Evolutionary conservation across 2,329 filamentous ascomycete genomes (phyloP).

Genomic region (Aspergillus glaucus): DNA sequence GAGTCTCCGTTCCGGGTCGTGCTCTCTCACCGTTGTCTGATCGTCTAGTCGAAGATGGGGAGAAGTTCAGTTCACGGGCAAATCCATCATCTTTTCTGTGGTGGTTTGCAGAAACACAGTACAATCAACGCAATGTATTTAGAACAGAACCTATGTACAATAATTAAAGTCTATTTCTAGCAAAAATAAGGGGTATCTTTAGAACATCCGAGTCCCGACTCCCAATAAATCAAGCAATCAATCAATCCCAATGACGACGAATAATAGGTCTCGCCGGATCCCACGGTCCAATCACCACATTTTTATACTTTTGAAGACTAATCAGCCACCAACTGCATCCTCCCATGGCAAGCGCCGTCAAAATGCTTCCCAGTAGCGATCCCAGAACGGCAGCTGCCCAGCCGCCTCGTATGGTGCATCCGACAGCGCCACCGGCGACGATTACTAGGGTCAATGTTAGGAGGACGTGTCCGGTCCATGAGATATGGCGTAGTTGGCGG

Average conservation of each 20-base stretch:
- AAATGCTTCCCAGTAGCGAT: slow-evolving; percentile 66
- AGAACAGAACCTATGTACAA: background rate
- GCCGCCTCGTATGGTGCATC: slow-evolving; percentile 52
- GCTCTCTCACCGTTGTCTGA: no score
- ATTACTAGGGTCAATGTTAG: slow-evolving; percentile 72
- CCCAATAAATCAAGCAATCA: background rate
- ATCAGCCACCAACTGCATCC: slow-evolving; percentile 98
- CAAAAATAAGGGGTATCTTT: background rate
- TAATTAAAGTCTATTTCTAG: background rate
- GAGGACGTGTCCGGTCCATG: slow-evolving; percentile 71
- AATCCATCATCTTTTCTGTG: no score
- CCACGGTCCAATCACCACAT: slow-evolving; percentile 97
- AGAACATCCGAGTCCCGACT: background rate
- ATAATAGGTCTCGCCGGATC: slow-evolving; percentile 76
- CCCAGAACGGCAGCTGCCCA: slow-evolving; percentile 58
- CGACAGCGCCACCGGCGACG: slow-evolving; percentile 73
- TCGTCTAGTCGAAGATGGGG: no score
- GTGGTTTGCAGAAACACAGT: no score
- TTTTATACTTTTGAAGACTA: slow-evolving; percentile 95
- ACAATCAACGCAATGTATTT: background rate
- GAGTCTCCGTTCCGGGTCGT: no score
- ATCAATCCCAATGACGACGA: slow-evolving; percentile 36
- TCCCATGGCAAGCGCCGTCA: slow-evolving; percentile 75
- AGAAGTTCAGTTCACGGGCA: no score
- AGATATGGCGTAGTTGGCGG: slow-evolving; percentile 75